phyloP scores from a whole-genome alignment of 2,329 filamentous ascomycete genomes.

The Diaporthe ampelina region DNA sequence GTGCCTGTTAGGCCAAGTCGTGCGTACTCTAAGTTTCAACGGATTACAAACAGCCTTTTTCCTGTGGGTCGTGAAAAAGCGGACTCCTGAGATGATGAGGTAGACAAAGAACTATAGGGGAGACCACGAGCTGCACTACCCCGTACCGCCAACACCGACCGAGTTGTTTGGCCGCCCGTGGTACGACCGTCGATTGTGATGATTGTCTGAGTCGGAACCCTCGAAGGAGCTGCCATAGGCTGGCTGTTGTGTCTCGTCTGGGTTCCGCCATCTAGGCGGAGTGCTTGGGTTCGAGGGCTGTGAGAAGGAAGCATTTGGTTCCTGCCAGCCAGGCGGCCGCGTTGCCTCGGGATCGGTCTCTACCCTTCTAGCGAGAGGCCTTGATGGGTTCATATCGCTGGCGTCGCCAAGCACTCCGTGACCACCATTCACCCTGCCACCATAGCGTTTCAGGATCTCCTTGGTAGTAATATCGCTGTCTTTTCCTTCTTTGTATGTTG shows the following conservation, averaged over 20 bases:
- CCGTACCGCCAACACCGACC: slow-evolving; percentile 62
- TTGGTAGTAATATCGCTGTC: slow-evolving; percentile 87
- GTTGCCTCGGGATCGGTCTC: slow-evolving; percentile 80
- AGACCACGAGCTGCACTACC: slow-evolving; percentile 36
- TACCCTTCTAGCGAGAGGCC: slow-evolving; percentile 73
- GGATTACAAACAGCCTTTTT: slow-evolving; percentile 41
- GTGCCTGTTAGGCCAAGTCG: slow-evolving; percentile 21
- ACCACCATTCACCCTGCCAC: slow-evolving; percentile 69
- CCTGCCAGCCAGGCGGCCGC: slow-evolving; percentile 73
- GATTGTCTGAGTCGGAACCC: slow-evolving; percentile 57
- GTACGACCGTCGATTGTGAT: slow-evolving; percentile 62
- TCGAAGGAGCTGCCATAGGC: slow-evolving; percentile 62
- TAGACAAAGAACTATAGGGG: slow-evolving; percentile 24
- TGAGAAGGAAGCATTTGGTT: slow-evolving; percentile 61
- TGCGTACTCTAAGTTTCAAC: slow-evolving; percentile 40
- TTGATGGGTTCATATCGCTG: slow-evolving; percentile 68
- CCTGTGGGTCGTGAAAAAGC: slow-evolving; percentile 8
- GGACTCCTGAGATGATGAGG: slow-evolving; percentile 4
- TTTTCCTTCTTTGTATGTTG: slow-evolving; percentile 74
- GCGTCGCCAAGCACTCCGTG: slow-evolving; percentile 71
- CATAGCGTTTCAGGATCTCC: slow-evolving; percentile 94
- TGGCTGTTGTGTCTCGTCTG: slow-evolving; percentile 59
- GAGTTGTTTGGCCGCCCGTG: slow-evolving; percentile 65
- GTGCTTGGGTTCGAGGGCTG: slow-evolving; percentile 59
- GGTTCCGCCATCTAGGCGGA: slow-evolving; percentile 64